Evolutionary conservation across 495 filamentous ascomycete genomes (phyloP), one percentile per base, ranked within the genome.

Genomic region (Trichoderma reesei): DNA sequence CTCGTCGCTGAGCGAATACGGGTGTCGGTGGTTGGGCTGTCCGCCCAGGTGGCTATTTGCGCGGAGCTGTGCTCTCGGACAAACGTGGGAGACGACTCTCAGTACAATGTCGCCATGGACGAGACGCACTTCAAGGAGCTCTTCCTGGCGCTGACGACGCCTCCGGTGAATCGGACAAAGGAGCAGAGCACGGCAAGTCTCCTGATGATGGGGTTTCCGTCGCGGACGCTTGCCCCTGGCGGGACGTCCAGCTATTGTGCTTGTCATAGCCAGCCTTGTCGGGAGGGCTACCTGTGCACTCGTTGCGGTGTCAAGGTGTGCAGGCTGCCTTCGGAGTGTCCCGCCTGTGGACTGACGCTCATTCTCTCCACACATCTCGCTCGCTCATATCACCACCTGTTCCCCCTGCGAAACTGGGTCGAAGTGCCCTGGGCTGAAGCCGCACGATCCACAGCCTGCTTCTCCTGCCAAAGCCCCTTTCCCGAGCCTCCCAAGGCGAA

Each of bases 201-300:
- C 38, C 82, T 99, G 14, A 95, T 92, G 89, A 98, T 98, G 95
- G 95, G 94, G 4, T 99, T 99, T 69, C 94, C 94, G n/a, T 92
- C 88, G 56, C 85, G 94, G 16, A 88, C 88, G n/a, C 85, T 92
- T 60, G 90, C 91, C 63, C 78, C 83, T 16, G 78, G 75, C 31
- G 85, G 88, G 61, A 86, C 84, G n/a, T 71, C 80, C 67, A 78
- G 72, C 65, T 83, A 94, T 59, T 98, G 94, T 71, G 92, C 92
- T 37, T 98, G 94, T 71, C 95, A 99, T 76, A 87, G 86, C 64
- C 86, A 86, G 44, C 87, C 92, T 26, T 90, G 83, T 11, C 82
- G 87, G 39, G 91, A 92, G n/a, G 93, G 94, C 0, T 99, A 98
- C 75, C 75, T 86, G 26, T 99, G 94, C 78, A 92, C 91, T 16